Evolutionary conservation across 768 basidiomycete genomes (phyloP).

Genomic region (Podaxis carcinomalis): DNA sequence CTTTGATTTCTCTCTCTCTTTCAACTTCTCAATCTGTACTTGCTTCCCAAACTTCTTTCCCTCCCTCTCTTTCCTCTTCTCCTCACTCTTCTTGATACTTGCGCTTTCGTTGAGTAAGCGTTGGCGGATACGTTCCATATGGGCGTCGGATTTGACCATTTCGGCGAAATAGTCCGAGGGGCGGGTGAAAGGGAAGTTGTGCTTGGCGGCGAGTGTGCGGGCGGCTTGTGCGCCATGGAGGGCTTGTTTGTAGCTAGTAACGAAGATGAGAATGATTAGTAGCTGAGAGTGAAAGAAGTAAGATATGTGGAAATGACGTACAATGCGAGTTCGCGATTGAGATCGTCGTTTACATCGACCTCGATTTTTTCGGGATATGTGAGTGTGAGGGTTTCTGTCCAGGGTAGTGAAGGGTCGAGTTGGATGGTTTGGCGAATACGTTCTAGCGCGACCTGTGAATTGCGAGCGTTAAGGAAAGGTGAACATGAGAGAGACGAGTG

Average conservation of each 20-base stretch:
- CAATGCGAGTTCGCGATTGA: slow-evolving; percentile 96
- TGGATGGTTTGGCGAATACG: slow-evolving; percentile 77
- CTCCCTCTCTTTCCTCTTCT: slow-evolving; percentile 86
- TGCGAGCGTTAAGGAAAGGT: slow-evolving; percentile 1
- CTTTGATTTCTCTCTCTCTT: slow-evolving; percentile 84
- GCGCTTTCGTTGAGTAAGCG: slow-evolving; percentile 85
- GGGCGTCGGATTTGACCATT: slow-evolving; percentile 96
- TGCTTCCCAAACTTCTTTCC: slow-evolving; percentile 99
- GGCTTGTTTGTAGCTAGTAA: slow-evolving; percentile 88
- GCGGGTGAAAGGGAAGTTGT: slow-evolving; percentile 82
- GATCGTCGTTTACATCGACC: slow-evolving; percentile 80
- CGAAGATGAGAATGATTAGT: not conserved
- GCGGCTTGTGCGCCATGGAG: slow-evolving; percentile 78
- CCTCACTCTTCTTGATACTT: slow-evolving; percentile 86
- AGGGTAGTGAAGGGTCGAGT: slow-evolving; percentile 69
- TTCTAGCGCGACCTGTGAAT: slow-evolving; percentile 61
- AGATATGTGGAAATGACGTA: slow-evolving; percentile 36
- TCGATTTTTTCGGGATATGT: slow-evolving; percentile 70
- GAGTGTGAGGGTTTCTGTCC: slow-evolving; percentile 79
- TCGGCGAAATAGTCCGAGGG: slow-evolving; percentile 96
- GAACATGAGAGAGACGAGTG: not conserved
- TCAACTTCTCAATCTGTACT: slow-evolving; percentile 91
- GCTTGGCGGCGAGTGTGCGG: slow-evolving; percentile 69
- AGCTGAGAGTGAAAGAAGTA: not conserved
- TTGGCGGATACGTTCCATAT: slow-evolving; percentile 96